A percentile compares a stretch with the other conserved stretches of the same genome.
Conservation (phyloP, 2,329 filamentous ascomycete genomes). For the Tolypocladium inflatum region DNA sequence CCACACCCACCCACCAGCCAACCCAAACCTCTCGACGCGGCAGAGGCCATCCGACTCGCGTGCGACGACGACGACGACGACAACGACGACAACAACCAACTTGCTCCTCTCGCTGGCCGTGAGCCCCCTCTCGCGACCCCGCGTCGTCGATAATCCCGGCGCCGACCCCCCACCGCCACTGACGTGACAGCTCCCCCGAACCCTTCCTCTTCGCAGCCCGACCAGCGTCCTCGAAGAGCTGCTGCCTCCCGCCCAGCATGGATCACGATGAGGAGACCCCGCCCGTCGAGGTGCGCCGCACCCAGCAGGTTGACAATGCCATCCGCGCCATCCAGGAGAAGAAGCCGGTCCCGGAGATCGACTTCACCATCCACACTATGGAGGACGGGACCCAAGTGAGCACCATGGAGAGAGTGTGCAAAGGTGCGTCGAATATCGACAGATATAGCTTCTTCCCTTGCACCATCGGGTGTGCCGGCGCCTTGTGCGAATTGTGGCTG, state of each 20-base stretch:
- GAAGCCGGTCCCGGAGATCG: slow-evolving; percentile 93
- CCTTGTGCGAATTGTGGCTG: background rate
- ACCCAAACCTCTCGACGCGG: background rate
- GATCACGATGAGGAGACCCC: slow-evolving; percentile 33
- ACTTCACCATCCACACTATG: slow-evolving; percentile 98
- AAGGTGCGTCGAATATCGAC: slow-evolving; percentile 56
- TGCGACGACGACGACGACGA: background rate
- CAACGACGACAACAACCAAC: background rate
- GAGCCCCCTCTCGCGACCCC: background rate
- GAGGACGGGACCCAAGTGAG: slow-evolving; percentile 93
- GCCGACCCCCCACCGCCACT: background rate
- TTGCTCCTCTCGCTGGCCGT: slow-evolving; percentile 6
- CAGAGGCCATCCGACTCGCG: background rate
- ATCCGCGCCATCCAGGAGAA: slow-evolving; percentile 89
- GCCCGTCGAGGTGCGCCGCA: slow-evolving; percentile 36
- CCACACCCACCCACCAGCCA: background rate
- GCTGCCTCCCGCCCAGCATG: slow-evolving; percentile 27
- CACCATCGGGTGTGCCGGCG: background rate
- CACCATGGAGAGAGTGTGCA: slow-evolving; percentile 93
- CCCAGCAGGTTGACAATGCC: slow-evolving; percentile 71
- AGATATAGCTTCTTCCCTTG: background rate
- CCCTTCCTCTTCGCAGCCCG: background rate
- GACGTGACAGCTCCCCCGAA: background rate
- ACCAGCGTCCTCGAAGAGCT: background rate
- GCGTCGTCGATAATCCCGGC: background rate